phyloP scores from a whole-genome alignment of 495 filamentous ascomycete genomes.

The Paragyromitra xinjiangensis region DNA sequence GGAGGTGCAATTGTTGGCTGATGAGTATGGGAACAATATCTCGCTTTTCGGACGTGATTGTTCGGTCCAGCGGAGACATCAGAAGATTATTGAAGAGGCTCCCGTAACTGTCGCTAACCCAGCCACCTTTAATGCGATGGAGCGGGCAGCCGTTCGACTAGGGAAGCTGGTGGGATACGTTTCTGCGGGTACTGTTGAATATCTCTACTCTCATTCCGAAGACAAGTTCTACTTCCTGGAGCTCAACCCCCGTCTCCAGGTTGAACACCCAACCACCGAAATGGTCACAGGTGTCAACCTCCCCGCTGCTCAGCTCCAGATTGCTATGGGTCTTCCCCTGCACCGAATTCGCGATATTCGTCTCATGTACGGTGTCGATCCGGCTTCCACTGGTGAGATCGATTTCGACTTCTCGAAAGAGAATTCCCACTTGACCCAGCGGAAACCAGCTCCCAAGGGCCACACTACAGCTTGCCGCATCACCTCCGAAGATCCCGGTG shows the following conservation, averaged over 20 bases:
- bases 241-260: conserved; percentile 96
- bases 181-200: conserved; percentile 98
- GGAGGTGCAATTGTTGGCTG: conserved; percentile 95
- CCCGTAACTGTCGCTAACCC: conserved; percentile 94
- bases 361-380: conserved; percentile 94
- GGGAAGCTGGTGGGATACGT: conserved; percentile 96
- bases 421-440: conserved; percentile 82
- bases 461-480: conserved; percentile 99
- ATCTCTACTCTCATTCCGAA: conserved; percentile 97
- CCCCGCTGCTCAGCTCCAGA: conserved; percentile 95
- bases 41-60: conserved; percentile 98
- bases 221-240: conserved; percentile 99
- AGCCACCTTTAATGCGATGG: conserved; percentile 91
- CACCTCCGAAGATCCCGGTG: conserved; percentile 97
- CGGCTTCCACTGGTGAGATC: conserved; percentile 82
- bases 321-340: conserved; percentile 98
- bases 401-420: conserved; percentile 95
- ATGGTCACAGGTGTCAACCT: conserved; percentile 99
- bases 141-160: conserved; percentile 92
- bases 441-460: conserved; percentile 89
- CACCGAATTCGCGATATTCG: conserved; percentile 96
- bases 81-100: conserved; percentile 99
- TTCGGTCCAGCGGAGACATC: conserved; percentile 96
- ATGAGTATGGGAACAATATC: conserved; percentile 99
- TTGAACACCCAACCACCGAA: conserved; percentile 98